Conservation (phyloP, 345 rosid genomes). For the Garcia nutans region DNA sequence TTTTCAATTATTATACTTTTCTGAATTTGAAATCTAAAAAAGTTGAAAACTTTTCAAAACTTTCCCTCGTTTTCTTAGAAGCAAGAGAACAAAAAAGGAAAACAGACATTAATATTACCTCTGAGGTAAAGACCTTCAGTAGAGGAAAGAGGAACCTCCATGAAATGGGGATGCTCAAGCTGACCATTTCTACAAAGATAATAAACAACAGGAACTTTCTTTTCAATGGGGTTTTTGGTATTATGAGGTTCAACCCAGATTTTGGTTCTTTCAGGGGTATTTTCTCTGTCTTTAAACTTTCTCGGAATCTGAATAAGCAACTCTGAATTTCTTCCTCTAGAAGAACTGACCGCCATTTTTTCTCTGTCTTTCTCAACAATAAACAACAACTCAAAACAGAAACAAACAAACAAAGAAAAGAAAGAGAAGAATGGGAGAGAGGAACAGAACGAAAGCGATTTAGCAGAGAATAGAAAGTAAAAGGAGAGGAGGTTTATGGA, state of each 20-base stretch:
- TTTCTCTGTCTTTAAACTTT: constrained; percentile 39
- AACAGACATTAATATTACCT: constrained; percentile 36
- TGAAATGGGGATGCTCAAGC: constrained; percentile 97
- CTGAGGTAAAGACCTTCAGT: constrained; percentile 70
- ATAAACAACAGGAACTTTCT: constrained; percentile 74
- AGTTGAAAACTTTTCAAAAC: background rate
- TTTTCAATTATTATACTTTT: background rate
- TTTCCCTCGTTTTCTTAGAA: constrained; percentile 8
- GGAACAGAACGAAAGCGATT: background rate
- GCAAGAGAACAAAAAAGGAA: background rate
- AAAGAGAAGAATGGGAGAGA: background rate
- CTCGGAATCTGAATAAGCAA: constrained; percentile 33
- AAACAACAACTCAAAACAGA: background rate
- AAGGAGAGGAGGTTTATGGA: constrained; percentile 20
- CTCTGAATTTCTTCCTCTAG: constrained; percentile 45
- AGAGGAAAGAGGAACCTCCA: constrained; percentile 81
- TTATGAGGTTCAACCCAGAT: constrained; percentile 54
- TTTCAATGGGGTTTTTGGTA: constrained; percentile 32
- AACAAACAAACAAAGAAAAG: background rate
- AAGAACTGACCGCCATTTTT: constrained; percentile 47
- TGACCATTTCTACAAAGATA: constrained; percentile 84
- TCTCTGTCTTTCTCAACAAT: too few relatives aligned
- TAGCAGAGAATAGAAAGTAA: background rate
- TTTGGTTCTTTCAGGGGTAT: constrained; percentile 44
- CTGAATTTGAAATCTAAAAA: constrained; percentile 18